Evolutionary conservation across 2,329 filamentous ascomycete species (phyloP), one percentile per base, ranked within the genome.

Genomic region (Botrytis fragariae): DNA sequence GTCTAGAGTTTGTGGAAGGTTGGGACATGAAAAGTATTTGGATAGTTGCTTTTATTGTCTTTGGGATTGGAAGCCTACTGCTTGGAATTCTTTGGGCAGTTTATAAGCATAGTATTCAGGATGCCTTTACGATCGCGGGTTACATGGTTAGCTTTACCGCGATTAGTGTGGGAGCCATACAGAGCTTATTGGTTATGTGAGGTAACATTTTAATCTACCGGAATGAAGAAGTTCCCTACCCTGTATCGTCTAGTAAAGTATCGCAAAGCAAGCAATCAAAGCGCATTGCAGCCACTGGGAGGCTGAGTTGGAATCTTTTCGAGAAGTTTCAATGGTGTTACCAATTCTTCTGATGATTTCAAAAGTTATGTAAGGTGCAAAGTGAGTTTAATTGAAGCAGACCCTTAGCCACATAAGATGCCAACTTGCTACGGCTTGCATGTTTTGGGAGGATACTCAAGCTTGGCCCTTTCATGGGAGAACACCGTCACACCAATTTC

Each of bases 131-230:
- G 7, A 74, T 77, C 48, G 70, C 76, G 51, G 73, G 70, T 5
- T 78, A 78, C 63, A 75, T 77, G 72, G 72, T 75, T n/a, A 76
- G 75, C 12, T 74, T 77, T 48, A 72, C 71, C 25, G 72, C 72
- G 6, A 63, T 78, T 4, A 74, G 59, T 48, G 63, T 77, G 35
- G 77, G 77, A 5, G 76, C 74, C 61, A 14, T 76, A 14, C 76
- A 75, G 48, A 72, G 86, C 87, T 51, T 75, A 57, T 51, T 77
- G 20, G 48, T 73, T 6, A 72, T 68, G 70, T 77, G 29, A 71
- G 39, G 29, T 25, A 22, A 16, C 48, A 57, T 57, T 57, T 18
- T 9, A 6, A 29, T 29, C 51, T 29, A 18, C 14, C 14, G 51
- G 51, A 29, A 12, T 57, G 51, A 3, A 8, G n/a, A 57, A 29